These are phyloP conservation scores for Aleurites moluccanus DNA, from an alignment of 441 rosid genomes.

Conservation along the genomic window DNA sequence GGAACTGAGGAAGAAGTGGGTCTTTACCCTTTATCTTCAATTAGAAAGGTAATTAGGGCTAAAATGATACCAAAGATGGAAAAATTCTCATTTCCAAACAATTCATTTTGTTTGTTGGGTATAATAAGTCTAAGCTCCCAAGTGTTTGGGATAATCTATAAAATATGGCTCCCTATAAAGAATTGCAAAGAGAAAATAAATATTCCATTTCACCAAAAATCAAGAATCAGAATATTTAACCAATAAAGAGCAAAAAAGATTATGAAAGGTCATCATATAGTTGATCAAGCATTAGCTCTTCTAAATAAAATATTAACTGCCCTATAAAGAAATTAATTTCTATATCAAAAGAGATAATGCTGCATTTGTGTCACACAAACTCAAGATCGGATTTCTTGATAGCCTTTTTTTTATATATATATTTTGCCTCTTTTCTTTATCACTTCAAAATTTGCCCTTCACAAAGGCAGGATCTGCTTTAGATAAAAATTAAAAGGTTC, in stretches of 20 bases:
- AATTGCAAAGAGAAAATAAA: not conserved
- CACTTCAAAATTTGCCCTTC: slow-evolving; percentile 22
- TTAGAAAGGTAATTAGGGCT: not conserved
- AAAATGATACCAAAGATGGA: slow-evolving; percentile 2
- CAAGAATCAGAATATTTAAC: slow-evolving; percentile 1
- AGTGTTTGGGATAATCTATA: slow-evolving; percentile 20
- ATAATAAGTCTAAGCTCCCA: slow-evolving; percentile 21
- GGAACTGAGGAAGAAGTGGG: slow-evolving; percentile 17
- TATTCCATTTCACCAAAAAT: slow-evolving; percentile 10
- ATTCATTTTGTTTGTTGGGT: not conserved
- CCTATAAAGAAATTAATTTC: not conserved
- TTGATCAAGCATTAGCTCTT: slow-evolving; percentile 12
- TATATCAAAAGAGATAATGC: not conserved
- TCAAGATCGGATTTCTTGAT: not conserved
- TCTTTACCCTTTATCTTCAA: not conserved
- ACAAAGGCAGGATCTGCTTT: slow-evolving; percentile 14
- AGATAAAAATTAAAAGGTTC: slow-evolving; percentile 3
- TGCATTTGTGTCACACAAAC: not conserved
- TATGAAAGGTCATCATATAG: not conserved
- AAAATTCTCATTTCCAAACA: not conserved
- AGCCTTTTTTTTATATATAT: not conserved
- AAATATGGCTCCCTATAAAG: slow-evolving; percentile 6
- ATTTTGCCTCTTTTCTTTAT: not conserved
- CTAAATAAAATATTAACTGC: slow-evolving; percentile 4
- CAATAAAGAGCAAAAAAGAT: not conserved